A percentile compares a stretch with the other conserved stretches of the same genome.
Conservation (phyloP, 768 basidiomycete genomes). For the Serendipita sp. region DNA sequence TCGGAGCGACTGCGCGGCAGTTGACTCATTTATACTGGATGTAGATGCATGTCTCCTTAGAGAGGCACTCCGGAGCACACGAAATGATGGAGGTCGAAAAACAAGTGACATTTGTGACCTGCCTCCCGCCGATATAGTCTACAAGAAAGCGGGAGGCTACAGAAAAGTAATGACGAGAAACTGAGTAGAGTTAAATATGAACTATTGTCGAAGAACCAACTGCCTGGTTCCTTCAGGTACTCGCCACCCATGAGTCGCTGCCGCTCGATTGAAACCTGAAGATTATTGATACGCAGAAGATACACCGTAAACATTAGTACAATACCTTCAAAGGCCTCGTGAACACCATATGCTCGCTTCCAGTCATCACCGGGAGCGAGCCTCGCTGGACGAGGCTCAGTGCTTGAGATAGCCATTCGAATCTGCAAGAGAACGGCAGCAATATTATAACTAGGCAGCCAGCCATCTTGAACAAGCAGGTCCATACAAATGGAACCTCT, state of each 20-base stretch:
- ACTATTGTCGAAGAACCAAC: slow-evolving; percentile 12
- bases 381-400: slow-evolving; percentile 47
- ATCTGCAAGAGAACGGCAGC: slow-evolving; percentile 43
- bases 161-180: neutral
- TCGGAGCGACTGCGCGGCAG: neutral
- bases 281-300: neutral
- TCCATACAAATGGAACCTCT: slow-evolving; percentile 65
- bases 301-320: neutral
- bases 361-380: slow-evolving; percentile 21
- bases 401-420: slow-evolving; percentile 50
- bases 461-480: slow-evolving; percentile 47
- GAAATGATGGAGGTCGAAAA: neutral
- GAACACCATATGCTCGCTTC: slow-evolving; percentile 28
- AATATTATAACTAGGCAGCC: slow-evolving; percentile 51
- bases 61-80: neutral
- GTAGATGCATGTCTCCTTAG: neutral
- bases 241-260: slow-evolving; percentile 46
- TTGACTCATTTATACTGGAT: neutral
- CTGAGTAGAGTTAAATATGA: neutral
- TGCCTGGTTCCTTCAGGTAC: slow-evolving; percentile 16
- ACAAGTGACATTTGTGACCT: slow-evolving; percentile 5
- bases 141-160: neutral
- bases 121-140: neutral
- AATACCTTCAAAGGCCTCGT: slow-evolving; percentile 37
- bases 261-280: slow-evolving; percentile 46